Conservation (phyloP, 2,329 filamentous ascomycete species). For the Colletotrichum higginsianum region DNA sequence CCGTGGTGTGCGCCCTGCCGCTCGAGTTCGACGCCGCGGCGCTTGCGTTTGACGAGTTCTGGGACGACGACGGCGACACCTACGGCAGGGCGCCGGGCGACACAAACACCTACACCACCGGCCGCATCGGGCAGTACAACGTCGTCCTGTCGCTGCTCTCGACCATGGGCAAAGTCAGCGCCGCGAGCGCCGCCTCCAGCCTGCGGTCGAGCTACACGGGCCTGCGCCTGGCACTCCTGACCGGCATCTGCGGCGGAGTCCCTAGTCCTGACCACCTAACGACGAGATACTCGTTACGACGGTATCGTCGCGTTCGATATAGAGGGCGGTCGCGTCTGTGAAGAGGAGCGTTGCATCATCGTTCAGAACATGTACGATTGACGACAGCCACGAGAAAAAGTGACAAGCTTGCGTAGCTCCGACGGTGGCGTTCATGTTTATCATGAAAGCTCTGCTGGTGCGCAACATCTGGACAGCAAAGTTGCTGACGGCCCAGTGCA, state of each 20-base stretch:
- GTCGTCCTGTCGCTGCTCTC: slow-evolving; percentile 50
- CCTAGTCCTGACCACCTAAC: too few species aligned
- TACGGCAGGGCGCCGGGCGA: slow-evolving; percentile 48
- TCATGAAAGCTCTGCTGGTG: too few species aligned
- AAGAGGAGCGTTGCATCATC: too few species aligned
- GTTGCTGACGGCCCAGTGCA: too few species aligned
- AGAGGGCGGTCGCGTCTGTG: too few species aligned
- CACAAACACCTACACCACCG: slow-evolving; percentile 49
- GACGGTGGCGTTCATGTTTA: too few species aligned
- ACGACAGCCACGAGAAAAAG: too few species aligned
- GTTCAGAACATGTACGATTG: too few species aligned
- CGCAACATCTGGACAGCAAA: too few species aligned
- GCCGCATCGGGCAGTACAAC: slow-evolving; percentile 45
- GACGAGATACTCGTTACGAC: too few species aligned
- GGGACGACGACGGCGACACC: slow-evolving; percentile 44
- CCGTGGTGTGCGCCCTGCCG: slow-evolving; percentile 49
- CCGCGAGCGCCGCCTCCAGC: slow-evolving; percentile 46
- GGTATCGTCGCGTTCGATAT: too few species aligned
- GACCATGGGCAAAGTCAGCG: slow-evolving; percentile 48
- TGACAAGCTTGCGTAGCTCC: too few species aligned
- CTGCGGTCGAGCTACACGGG: slow-evolving; percentile 53
- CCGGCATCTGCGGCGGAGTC: slow-evolving; percentile 59
- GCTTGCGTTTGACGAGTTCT: slow-evolving; percentile 48
- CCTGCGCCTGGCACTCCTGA: slow-evolving; percentile 53
- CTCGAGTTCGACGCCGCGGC: slow-evolving; percentile 46